Evolutionary conservation across 2,329 filamentous ascomycete species (phyloP), one percentile per base, ranked within the genome.

Genomic region (Fusarium graminum): DNA sequence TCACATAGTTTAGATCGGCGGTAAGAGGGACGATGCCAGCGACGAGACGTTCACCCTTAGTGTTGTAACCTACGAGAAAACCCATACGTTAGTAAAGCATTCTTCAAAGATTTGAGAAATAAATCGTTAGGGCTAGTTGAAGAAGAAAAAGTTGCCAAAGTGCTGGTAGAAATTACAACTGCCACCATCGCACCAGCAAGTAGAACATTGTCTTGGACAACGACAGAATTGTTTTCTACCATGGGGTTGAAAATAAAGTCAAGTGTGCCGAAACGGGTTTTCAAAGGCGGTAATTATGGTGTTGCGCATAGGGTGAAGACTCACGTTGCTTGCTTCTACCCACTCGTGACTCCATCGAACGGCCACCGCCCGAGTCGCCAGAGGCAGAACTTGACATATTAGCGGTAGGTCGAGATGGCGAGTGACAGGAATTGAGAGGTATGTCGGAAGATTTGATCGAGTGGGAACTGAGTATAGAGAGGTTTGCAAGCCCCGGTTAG

Each of bases 1-100:
- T 86, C 63, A 99, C 94, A 78, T 92, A 90, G 73, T 89, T 90
- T 78, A 92, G 94, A 81, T 97, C 94, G 73, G 86, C 80, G 54
- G 92, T 95, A 68, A 98, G 84, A 68, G 95, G 93, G 45, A 99
- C 95, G 59, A 98, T 90, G 72, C 95, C 95, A 63, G 95, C 94
- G 72, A 99, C 95, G 64, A 98, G 89, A 70, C 95, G 91, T 81
- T 98, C 94, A 81, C 94, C 94, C 78, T 93, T 91, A 61, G 91
- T 82, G 75, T 92, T 94, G 81, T 98, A 99, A 75, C 94, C 95
- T 98, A 80, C 55, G 74, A 57, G 71, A 47, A 52, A 52, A 64
- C 68, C 52, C 58, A 49, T 61, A 17, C 57, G 66, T 70, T 52
- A 72, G 69, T 71, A 43, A 44, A 16, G 19, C 22, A 14, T n/a